Evolutionary conservation across 129 eudicot genomes (phyloP).

Genomic region (Artemisia argyi): DNA sequence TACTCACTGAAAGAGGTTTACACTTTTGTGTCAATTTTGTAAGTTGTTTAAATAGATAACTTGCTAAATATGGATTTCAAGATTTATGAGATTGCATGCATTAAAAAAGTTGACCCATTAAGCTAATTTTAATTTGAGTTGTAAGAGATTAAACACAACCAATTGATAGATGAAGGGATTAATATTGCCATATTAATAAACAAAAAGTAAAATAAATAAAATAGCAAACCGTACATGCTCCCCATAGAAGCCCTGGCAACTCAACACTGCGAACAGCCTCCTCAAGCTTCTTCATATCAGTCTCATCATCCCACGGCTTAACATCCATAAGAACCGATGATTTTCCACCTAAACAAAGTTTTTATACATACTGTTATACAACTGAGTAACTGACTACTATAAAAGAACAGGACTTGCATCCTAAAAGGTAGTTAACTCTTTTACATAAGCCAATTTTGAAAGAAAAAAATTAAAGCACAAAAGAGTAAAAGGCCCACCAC

Average conservation of each 20-base stretch:
- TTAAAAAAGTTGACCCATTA: too few species aligned
- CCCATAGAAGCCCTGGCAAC: slow-evolving; percentile 83
- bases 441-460: not conserved
- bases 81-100: too few species aligned
- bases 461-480: not conserved
- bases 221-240: slow-evolving; percentile 68
- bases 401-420: not conserved
- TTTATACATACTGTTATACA: not conserved
- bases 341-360: slow-evolving; percentile 63
- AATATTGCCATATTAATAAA: not conserved
- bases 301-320: slow-evolving; percentile 98
- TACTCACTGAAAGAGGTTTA: too few species aligned
- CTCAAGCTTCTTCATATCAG: slow-evolving; percentile 93
- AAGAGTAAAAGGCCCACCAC: not conserved
- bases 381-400: too few species aligned
- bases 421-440: too few species aligned
- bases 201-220: not conserved
- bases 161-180: too few species aligned
- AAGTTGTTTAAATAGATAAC: too few species aligned
- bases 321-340: slow-evolving; percentile 92
- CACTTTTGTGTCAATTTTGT: too few species aligned
- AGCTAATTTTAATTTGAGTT: too few species aligned
- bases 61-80: too few species aligned
- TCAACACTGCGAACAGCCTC: slow-evolving; percentile 88
- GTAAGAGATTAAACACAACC: too few species aligned